phyloP scores from a whole-genome alignment of 352 stramenopile genomes.

The Aphanomyces cochlioides region DNA sequence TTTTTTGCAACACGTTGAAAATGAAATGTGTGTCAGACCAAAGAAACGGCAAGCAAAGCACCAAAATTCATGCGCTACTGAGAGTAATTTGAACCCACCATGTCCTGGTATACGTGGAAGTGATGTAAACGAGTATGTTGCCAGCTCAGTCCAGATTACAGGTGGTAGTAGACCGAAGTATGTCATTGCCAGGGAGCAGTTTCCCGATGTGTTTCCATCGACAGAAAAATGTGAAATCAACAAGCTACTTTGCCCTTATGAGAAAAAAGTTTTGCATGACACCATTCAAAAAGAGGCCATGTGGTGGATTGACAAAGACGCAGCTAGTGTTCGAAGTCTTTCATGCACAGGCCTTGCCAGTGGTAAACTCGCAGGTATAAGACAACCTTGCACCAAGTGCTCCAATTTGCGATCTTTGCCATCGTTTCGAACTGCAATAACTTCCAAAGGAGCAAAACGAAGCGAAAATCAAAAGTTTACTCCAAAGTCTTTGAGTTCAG shows the following conservation, averaged over 20 bases:
- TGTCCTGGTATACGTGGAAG: slow-evolving; percentile 65
- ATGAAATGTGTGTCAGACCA: not conserved
- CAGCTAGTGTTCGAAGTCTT: slow-evolving; percentile 59
- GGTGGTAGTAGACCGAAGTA: slow-evolving; percentile 57
- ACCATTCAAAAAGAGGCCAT: slow-evolving; percentile 63
- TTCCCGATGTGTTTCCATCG: slow-evolving; percentile 52
- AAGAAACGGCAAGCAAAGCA: slow-evolving; percentile 1
- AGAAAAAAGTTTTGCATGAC: slow-evolving; percentile 67
- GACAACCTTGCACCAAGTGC: slow-evolving; percentile 49
- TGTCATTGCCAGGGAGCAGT: slow-evolving; percentile 67
- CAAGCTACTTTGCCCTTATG: not conserved
- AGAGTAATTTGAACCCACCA: slow-evolving; percentile 36
- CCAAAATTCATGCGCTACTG: not conserved
- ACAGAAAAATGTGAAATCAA: slow-evolving; percentile 28
- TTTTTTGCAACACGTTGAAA: slow-evolving; percentile 53
- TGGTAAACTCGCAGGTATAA: too few species aligned
- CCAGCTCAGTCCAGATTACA: slow-evolving; percentile 52
- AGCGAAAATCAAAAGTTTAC: slow-evolving; percentile 16
- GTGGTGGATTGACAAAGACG: slow-evolving; percentile 82
- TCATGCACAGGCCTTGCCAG: slow-evolving; percentile 52
- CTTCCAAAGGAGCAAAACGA: slow-evolving; percentile 11
- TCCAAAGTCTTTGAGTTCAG: not conserved
- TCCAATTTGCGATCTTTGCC: slow-evolving; percentile 48
- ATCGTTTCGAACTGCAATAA: slow-evolving; percentile 42
- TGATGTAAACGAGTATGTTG: slow-evolving; percentile 53